These are phyloP conservation scores for Alloascoidea hylecoeti DNA, from an alignment of 805 yeast genomes.

Conservation along the genomic window DNA sequence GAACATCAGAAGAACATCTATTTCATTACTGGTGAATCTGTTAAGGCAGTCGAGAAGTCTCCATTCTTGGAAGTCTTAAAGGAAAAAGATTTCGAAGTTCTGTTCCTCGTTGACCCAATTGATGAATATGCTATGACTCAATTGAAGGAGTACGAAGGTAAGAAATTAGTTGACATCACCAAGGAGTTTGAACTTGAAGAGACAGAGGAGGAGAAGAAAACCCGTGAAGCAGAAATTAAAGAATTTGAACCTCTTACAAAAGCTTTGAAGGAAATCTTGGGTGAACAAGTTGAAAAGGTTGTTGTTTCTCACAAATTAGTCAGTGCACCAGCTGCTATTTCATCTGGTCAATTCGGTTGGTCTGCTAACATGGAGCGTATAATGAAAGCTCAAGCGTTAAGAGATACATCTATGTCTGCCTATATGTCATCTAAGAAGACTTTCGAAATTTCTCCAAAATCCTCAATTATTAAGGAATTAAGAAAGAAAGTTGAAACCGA, in stretches of 20 bases:
- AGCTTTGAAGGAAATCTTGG: conserved; percentile 92
- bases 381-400: conserved; percentile 99
- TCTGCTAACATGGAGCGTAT: conserved; percentile 99
- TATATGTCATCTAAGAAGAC: conserved; percentile 99
- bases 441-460: conserved; percentile 95
- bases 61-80: conserved; percentile 98
- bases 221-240: conserved; percentile 86
- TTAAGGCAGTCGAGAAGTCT: conserved; percentile 96
- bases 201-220: conserved; percentile 93
- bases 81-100: conserved; percentile 96
- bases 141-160: conserved; percentile 98
- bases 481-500: conserved; percentile 92
- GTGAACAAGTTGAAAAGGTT: conserved; percentile 98
- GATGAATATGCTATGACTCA: conserved; percentile 99
- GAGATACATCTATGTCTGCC: conserved; percentile 97
- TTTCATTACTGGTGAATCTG: conserved; percentile 97
- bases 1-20: conserved; percentile 99
- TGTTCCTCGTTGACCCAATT: conserved; percentile 97
- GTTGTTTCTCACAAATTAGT: conserved; percentile 94
- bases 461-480: conserved; percentile 90
- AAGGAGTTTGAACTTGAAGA: conserved; percentile 98
- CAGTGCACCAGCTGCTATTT: conserved; percentile 99
- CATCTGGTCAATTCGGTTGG: conserved; percentile 99
- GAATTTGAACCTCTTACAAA: conserved; percentile 89
- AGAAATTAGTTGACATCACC: conserved; percentile 96